These are phyloP conservation scores for Kappamyces sp. DNA, from an alignment of 192 early-diverging fungal species.

Conservation along the genomic window DNA sequence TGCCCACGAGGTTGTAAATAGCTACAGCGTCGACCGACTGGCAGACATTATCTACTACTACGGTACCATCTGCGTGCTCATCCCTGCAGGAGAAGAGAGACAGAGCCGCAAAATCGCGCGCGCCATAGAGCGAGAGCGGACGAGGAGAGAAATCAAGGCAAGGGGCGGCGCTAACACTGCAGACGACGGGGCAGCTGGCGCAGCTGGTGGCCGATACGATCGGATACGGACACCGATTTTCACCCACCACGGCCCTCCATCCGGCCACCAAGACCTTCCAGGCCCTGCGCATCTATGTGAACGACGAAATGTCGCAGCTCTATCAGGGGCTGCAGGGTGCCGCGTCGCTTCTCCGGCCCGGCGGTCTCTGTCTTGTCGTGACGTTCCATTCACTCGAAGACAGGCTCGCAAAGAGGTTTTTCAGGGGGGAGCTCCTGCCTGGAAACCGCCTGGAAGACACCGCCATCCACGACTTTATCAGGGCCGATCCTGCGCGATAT, in stretches of 20 bases:
- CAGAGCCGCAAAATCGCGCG: constrained; percentile 51
- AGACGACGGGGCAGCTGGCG: constrained; percentile 39
- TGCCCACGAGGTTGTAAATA: constrained; percentile 60
- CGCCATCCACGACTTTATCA: background rate
- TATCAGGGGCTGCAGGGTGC: constrained; percentile 44
- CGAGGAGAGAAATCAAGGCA: constrained; percentile 40
- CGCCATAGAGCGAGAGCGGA: constrained; percentile 53
- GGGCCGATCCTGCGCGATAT: too few species aligned
- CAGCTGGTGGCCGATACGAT: constrained; percentile 43
- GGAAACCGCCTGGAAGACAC: background rate
- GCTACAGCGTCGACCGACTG: constrained; percentile 51
- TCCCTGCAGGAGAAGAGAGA: constrained; percentile 61
- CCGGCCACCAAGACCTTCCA: constrained; percentile 44
- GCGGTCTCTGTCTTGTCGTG: constrained; percentile 52
- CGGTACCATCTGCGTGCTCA: background rate
- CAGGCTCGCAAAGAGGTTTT: constrained; percentile 59
- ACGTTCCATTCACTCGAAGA: constrained; percentile 76
- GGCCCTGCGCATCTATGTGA: background rate
- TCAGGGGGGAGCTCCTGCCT: constrained; percentile 21
- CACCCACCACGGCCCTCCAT: constrained; percentile 36
- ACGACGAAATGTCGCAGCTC: constrained; percentile 30
- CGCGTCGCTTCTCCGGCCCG: constrained; percentile 43
- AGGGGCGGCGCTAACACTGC: constrained; percentile 10
- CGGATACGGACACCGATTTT: constrained; percentile 17
- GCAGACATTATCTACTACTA: constrained; percentile 51